Conservation (phyloP, 768 basidiomycete genomes). For the Cystofilobasidium macerans region DNA sequence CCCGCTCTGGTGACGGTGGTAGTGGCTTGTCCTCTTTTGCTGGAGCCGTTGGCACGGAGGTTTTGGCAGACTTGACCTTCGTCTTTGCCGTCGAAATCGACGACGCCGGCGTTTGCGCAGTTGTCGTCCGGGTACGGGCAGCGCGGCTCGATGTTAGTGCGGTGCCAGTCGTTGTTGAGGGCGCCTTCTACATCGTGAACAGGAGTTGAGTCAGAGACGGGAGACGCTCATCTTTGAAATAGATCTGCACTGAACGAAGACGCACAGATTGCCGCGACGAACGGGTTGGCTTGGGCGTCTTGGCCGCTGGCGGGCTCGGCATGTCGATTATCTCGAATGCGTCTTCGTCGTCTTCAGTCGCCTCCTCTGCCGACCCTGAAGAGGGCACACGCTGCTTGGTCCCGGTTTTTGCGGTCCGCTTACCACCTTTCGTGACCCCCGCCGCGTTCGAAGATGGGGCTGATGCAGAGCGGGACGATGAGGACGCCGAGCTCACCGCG, state of each 20-base stretch:
- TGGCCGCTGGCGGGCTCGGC: background rate
- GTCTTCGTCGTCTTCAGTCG: conserved; percentile 6
- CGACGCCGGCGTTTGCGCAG: background rate
- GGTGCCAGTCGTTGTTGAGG: conserved; percentile 4
- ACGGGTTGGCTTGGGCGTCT: background rate
- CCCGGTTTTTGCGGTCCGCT: background rate
- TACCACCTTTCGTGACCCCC: background rate
- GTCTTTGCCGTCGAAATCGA: background rate
- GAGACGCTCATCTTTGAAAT: too few species aligned
- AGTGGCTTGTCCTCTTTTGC: background rate
- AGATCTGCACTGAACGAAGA: background rate
- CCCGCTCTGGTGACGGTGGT: background rate
- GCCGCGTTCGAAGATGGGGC: background rate
- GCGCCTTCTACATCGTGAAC: conserved; percentile 4
- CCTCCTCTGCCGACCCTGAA: background rate
- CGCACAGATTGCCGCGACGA: background rate
- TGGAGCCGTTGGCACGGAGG: background rate
- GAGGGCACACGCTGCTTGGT: background rate
- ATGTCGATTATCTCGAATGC: conserved; percentile 20
- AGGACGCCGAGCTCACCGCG: background rate
- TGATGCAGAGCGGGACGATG: background rate
- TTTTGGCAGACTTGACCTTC: too few species aligned
- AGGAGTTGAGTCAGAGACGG: background rate
- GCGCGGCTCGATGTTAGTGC: background rate
- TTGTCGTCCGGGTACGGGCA: conserved; percentile 9